Percentiles rank a stretch among this genome's conserved stretches.
These are phyloP conservation scores for Botrytis deweyae DNA, from an alignment of 2,329 filamentous ascomycete species.

Conservation along the genomic window DNA sequence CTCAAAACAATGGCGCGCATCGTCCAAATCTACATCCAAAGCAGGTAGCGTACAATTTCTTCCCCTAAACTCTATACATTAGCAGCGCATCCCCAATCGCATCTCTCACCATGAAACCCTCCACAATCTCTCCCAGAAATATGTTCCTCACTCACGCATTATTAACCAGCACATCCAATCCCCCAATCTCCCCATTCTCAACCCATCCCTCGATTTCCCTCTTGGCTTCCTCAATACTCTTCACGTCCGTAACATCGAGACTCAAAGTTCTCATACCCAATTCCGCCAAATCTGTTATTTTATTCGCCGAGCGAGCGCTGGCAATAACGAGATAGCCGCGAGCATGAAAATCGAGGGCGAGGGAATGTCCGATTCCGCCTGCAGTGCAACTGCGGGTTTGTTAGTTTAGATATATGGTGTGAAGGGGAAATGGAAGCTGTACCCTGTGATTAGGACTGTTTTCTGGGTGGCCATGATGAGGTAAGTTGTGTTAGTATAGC, in stretches of 20 bases:
- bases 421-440: not conserved
- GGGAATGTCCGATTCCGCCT: slow-evolving; percentile 45
- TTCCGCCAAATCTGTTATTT: slow-evolving; percentile 35
- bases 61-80: slow-evolving; percentile 24
- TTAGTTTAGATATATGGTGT: not conserved
- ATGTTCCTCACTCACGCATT: slow-evolving; percentile 58
- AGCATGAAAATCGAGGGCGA: slow-evolving; percentile 43
- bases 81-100: not conserved
- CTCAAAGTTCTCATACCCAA: slow-evolving; percentile 42
- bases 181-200: slow-evolving; percentile 54
- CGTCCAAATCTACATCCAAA: slow-evolving; percentile 39
- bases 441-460: slow-evolving; percentile 15
- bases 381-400: slow-evolving; percentile 28
- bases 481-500: not conserved
- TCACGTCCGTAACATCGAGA: slow-evolving; percentile 44
- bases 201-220: slow-evolving; percentile 36
- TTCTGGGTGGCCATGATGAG: not conserved
- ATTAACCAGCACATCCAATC: slow-evolving; percentile 87
- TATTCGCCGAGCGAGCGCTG: slow-evolving; percentile 42
- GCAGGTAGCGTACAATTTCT: slow-evolving; percentile 32
- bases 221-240: slow-evolving; percentile 31
- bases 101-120: not conserved
- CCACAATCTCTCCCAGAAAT: not conserved
- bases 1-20: slow-evolving; percentile 40
- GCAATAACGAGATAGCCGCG: slow-evolving; percentile 44